Conservation (phyloP, 2,329 filamentous ascomycete genomes). For the Fusarium nanum region DNA sequence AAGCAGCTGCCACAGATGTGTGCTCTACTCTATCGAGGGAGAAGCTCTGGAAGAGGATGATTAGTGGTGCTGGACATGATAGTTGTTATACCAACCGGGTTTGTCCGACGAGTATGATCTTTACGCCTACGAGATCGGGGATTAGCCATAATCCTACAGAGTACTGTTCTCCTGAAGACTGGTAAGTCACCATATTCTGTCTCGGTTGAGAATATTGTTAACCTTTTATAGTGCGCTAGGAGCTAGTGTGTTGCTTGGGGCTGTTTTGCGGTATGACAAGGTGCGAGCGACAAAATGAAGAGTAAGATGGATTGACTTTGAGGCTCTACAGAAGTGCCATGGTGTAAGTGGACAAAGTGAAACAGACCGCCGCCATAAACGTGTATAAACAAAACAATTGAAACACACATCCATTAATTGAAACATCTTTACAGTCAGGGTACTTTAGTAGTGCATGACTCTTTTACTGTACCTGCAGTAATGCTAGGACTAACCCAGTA, state of each 20-base stretch:
- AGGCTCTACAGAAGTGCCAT: not conserved
- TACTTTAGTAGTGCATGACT: not conserved
- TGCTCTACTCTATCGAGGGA: not conserved
- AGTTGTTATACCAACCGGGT: conserved; percentile 14
- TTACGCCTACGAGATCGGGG: conserved; percentile 9
- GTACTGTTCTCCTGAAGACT: conserved; percentile 16
- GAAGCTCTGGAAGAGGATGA: conserved; percentile 8
- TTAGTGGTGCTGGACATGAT: conserved; percentile 15
- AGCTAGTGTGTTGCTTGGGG: conserved; percentile 4
- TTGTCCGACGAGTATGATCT: conserved; percentile 23
- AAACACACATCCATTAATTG: not conserved
- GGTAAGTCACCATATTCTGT: not conserved
- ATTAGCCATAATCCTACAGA: conserved; percentile 11
- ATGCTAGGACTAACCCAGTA: not conserved
- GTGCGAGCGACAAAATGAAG: not conserved
- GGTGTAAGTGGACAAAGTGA: not conserved
- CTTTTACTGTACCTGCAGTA: not conserved
- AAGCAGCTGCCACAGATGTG: conserved; percentile 7
- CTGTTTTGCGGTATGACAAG: conserved; percentile 10
- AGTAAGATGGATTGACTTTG: not conserved
- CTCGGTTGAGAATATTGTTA: not conserved
- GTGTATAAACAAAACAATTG: not conserved
- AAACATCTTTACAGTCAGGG: not conserved
- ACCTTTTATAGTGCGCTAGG: not conserved
- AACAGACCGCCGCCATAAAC: not conserved